Evolutionary conservation across 2,329 filamentous ascomycete genomes (phyloP).

Genomic region (Fusarium multiceps): DNA sequence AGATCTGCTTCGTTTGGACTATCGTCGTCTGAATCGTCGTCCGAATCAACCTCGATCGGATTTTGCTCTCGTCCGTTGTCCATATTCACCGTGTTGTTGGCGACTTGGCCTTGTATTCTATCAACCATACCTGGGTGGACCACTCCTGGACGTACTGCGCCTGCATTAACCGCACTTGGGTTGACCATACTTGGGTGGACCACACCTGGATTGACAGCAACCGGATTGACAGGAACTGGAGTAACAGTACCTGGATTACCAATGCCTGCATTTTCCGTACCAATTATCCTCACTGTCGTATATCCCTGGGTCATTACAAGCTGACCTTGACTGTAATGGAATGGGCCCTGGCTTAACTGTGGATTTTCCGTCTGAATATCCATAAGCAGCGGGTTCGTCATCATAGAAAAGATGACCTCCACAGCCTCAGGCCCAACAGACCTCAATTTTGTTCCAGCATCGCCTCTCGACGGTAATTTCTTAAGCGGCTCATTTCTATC

Average conservation of each 20-base stretch:
- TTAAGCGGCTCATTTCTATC: neutral
- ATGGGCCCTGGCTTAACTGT: neutral
- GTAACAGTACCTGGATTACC: neutral
- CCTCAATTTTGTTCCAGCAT: neutral
- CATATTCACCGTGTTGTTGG: neutral
- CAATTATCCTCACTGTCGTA: neutral
- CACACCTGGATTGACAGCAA: too few relatives aligned
- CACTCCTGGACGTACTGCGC: too few relatives aligned
- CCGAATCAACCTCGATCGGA: neutral
- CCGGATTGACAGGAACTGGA: neutral
- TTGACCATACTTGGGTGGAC: too few relatives aligned
- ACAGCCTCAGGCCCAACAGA: neutral
- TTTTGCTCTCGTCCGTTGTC: neutral
- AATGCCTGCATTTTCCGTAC: neutral
- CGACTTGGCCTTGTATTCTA: neutral
- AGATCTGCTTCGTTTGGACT: neutral
- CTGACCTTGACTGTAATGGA: neutral
- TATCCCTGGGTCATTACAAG: neutral
- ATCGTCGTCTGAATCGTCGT: neutral
- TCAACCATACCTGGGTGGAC: neutral
- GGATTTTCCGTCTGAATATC: neutral
- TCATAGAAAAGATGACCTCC: neutral
- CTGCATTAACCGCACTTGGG: too few relatives aligned
- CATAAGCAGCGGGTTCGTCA: neutral
- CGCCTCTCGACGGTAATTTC: neutral